Percentiles rank a stretch among this genome's conserved stretches.
These are phyloP conservation scores for Meyerozyma carpophila DNA, from an alignment of 1,139 yeast genomes.

Conservation along the genomic window DNA sequence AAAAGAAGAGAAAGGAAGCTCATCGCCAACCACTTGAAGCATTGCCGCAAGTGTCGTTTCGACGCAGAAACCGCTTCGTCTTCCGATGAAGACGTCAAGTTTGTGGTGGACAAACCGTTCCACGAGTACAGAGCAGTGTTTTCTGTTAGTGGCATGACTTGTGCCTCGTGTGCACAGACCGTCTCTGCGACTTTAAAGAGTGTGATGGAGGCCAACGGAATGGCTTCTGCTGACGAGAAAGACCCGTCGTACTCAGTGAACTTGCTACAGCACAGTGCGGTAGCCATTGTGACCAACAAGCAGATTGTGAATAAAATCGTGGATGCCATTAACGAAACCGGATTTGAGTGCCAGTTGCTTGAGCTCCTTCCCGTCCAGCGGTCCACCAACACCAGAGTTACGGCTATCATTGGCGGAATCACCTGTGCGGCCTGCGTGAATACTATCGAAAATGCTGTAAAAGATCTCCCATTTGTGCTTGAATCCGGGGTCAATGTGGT, in stretches of 20 bases:
- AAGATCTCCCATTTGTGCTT: conserved; percentile 47
- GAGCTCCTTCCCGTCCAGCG: conserved; percentile 57
- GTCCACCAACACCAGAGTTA: conserved; percentile 42
- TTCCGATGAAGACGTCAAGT: conserved; percentile 13
- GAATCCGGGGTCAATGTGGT: conserved; percentile 53
- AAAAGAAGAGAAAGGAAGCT: conserved; percentile 8
- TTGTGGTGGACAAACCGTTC: conserved; percentile 22
- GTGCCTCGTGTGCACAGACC: conserved; percentile 51
- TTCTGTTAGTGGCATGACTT: conserved; percentile 61
- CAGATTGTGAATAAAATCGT: conserved; percentile 47
- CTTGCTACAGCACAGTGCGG: conserved; percentile 37
- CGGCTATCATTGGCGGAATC: conserved; percentile 67
- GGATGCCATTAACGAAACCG: conserved; percentile 44
- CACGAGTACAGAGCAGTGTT: conserved; percentile 45
- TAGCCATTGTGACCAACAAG: conserved; percentile 46
- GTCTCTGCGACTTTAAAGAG: conserved; percentile 40
- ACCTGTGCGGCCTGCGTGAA: conserved; percentile 70
- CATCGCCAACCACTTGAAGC: not conserved
- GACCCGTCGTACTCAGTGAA: conserved; percentile 36
- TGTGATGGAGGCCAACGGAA: conserved; percentile 15
- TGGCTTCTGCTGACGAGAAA: conserved; percentile 8
- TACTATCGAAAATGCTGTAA: conserved; percentile 47
- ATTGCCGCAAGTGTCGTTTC: conserved; percentile 2
- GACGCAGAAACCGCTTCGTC: not conserved
- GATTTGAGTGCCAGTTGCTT: conserved; percentile 52